Conservation (phyloP, 129 eudicot genomes). For the Glebionis coronaria region DNA sequence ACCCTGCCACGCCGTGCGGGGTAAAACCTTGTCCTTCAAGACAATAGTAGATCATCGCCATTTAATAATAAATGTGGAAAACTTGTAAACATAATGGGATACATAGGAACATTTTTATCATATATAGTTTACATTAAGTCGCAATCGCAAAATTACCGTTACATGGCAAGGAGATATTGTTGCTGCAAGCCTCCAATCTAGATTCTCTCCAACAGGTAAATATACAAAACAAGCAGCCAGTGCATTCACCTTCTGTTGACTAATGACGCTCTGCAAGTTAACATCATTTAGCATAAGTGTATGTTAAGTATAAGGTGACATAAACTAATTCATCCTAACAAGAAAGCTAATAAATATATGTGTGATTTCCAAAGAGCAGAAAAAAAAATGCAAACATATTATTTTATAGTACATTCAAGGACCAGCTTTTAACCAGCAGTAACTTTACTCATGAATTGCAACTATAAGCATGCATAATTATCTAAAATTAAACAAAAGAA, state of each 20-base stretch:
- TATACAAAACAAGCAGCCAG: constrained; percentile 83
- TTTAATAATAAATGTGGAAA: constrained; percentile 3
- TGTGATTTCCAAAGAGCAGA: not conserved
- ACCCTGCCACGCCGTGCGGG: too few relatives aligned
- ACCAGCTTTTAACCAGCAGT: constrained; percentile 9
- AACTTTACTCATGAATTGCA: constrained; percentile 16
- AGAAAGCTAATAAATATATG: not conserved
- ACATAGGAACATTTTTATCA: not conserved
- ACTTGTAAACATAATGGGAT: not conserved
- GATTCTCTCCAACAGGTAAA: constrained; percentile 73
- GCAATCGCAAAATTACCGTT: constrained; percentile 54
- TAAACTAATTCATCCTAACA: constrained; percentile 9
- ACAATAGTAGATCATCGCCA: not conserved
- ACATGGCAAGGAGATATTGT: constrained; percentile 97
- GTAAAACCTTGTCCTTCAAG: not conserved
- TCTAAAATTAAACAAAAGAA: constrained; percentile 4
- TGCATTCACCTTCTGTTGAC: constrained; percentile 85
- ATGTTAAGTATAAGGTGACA: constrained; percentile 1
- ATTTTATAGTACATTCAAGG: constrained; percentile 8
- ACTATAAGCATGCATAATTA: constrained; percentile 1
- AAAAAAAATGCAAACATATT: constrained; percentile 3
- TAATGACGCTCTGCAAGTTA: constrained; percentile 71
- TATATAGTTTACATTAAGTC: not conserved
- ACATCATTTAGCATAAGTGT: constrained; percentile 16
- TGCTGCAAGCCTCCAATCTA: constrained; percentile 96